A percentile compares a stretch with the other conserved stretches of the same genome.
Conservation (phyloP, 2,329 filamentous ascomycete genomes). For the Thyridium curvatum region DNA sequence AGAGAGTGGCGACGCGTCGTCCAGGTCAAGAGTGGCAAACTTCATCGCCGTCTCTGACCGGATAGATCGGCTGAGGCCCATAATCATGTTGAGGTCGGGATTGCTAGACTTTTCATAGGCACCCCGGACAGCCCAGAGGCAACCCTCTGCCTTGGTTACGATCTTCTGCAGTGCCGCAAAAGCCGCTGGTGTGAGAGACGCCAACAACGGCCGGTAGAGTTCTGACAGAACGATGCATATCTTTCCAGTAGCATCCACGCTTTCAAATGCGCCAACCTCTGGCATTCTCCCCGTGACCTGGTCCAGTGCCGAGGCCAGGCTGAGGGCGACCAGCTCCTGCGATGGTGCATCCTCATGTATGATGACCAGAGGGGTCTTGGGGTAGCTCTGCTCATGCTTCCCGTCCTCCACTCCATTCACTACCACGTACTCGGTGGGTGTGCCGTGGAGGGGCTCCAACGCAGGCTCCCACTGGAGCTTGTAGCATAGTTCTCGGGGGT, state of each 20-base stretch:
- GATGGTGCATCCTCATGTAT: slow-evolving; percentile 25
- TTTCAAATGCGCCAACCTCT: slow-evolving; percentile 19
- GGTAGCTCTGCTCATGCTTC: slow-evolving; percentile 5
- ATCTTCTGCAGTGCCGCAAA: slow-evolving; percentile 30
- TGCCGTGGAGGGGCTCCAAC: slow-evolving; percentile 16
- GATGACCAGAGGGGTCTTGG: slow-evolving; percentile 27
- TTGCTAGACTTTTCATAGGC: slow-evolving; percentile 27
- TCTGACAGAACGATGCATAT: slow-evolving; percentile 36
- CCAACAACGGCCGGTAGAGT: slow-evolving; percentile 35
- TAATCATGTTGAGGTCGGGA: slow-evolving; percentile 35
- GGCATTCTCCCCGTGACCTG: slow-evolving; percentile 24
- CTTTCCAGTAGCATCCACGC: slow-evolving; percentile 23
- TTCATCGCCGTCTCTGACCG: slow-evolving; percentile 38
- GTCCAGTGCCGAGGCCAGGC: slow-evolving; percentile 23
- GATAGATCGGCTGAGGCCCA: slow-evolving; percentile 36
- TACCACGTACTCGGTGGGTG: neutral
- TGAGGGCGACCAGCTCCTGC: slow-evolving; percentile 23
- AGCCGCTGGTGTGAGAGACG: slow-evolving; percentile 26
- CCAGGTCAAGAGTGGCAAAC: slow-evolving; percentile 38
- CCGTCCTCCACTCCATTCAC: slow-evolving; percentile 1
- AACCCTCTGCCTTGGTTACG: slow-evolving; percentile 24
- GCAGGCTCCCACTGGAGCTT: slow-evolving; percentile 38
- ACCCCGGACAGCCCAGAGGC: slow-evolving; percentile 33
- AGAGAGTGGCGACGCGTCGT: slow-evolving; percentile 18
- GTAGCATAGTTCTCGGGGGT: slow-evolving; percentile 36